phyloP scores from a whole-genome alignment of 352 stramenopile genomes.

The Lagenidium giganteum region DNA sequence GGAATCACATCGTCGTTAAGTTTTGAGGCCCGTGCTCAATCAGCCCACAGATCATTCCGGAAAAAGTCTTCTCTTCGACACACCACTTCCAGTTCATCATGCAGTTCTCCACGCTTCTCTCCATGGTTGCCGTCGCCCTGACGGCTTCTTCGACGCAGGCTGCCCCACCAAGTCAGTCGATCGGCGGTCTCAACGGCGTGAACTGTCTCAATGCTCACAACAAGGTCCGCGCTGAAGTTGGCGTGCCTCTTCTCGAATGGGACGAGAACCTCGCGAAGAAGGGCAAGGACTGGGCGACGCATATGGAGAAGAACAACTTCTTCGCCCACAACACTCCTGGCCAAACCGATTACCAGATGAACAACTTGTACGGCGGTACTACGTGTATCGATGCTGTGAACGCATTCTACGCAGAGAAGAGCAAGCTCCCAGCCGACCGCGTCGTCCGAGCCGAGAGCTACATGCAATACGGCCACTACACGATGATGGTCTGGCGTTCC shows the following conservation, averaged over 20 bases:
- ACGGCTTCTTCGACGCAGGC: no score
- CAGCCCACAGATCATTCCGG: no score
- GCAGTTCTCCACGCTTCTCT: no score
- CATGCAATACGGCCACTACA: constrained; percentile 11
- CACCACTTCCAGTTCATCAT: no score
- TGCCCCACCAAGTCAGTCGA: no score
- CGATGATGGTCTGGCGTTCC: constrained; percentile 11
- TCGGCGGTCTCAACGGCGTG: constrained; percentile 1
- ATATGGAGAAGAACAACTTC: constrained; percentile 11
- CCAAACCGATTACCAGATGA: constrained; percentile 10
- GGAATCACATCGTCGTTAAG: no score
- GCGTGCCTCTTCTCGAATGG: constrained; percentile 3
- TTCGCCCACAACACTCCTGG: constrained; percentile 9
- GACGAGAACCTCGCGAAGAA: constrained; percentile 1
- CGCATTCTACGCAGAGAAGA: constrained; percentile 7
- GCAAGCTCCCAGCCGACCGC: constrained; percentile 6
- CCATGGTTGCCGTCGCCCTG: no score
- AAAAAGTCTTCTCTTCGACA: no score
- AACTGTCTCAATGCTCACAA: constrained; percentile 10
- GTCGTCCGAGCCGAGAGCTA: constrained; percentile 6
- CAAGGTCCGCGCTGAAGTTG: constrained; percentile 7
- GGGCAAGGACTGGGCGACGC: constrained; percentile 5
- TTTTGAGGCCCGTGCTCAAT: no score
- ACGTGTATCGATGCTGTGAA: constrained; percentile 3
- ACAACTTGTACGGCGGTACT: constrained; percentile 15